These are phyloP conservation scores for Fusarium austroafricanum DNA, from an alignment of 2,329 filamentous ascomycete species.

Conservation along the genomic window DNA sequence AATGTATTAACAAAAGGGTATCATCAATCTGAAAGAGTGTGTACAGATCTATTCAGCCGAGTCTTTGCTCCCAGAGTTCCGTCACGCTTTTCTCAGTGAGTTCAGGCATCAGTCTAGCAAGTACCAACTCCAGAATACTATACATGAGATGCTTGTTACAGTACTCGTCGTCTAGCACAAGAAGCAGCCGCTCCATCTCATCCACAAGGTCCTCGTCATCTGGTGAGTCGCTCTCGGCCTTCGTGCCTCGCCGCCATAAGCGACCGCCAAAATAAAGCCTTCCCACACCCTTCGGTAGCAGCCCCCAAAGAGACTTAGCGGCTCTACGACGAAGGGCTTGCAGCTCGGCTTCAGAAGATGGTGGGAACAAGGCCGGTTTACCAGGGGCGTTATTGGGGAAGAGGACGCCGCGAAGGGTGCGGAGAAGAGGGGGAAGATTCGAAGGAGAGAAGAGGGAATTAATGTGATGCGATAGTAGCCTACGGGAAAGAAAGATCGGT, in stretches of 20 bases:
- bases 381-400: constrained; percentile 88
- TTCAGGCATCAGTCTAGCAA: constrained; percentile 88
- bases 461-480: constrained; percentile 69
- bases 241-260: constrained; percentile 44
- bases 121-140: constrained; percentile 79
- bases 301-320: constrained; percentile 67
- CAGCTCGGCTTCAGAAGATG: constrained; percentile 69
- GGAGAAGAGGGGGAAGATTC: constrained; percentile 74
- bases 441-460: constrained; percentile 70
- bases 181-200: constrained; percentile 75
- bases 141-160: constrained; percentile 95
- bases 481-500: constrained; percentile 50
- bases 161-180: constrained; percentile 83
- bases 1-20: constrained; percentile 35
- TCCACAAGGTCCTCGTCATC: constrained; percentile 59
- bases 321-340: constrained; percentile 73
- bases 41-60: constrained; percentile 52
- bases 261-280: constrained; percentile 63
- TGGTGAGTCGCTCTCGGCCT: constrained; percentile 37
- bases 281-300: constrained; percentile 61
- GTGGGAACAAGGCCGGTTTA: constrained; percentile 69
- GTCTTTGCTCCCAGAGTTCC: constrained; percentile 79
- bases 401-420: constrained; percentile 78
- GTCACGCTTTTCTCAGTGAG: constrained; percentile 76
- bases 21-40: constrained; percentile 31